phyloP scores from a whole-genome alignment of 495 filamentous ascomycete genomes.

The Monascus purpureus region DNA sequence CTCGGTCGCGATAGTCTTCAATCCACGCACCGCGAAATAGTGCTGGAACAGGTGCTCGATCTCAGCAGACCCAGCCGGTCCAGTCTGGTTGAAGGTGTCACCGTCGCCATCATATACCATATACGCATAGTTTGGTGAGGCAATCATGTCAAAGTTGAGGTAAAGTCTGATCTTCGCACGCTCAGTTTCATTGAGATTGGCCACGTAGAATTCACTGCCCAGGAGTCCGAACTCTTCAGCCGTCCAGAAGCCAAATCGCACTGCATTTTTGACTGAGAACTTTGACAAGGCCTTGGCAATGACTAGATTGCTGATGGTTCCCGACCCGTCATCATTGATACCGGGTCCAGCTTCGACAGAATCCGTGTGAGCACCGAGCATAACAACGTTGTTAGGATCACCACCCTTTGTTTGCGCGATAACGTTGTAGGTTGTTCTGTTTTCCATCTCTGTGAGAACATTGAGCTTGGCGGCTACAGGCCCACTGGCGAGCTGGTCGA shows the following conservation, averaged over 20 bases:
- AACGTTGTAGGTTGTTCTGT: constrained; percentile 47
- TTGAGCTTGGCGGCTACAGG: constrained; percentile 13
- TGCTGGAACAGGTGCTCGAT: constrained; percentile 50
- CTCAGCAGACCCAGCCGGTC: constrained; percentile 47
- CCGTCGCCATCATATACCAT: constrained; percentile 64
- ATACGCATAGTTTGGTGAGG: constrained; percentile 53
- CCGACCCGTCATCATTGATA: constrained; percentile 59
- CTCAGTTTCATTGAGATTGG: constrained; percentile 29
- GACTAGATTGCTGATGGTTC: constrained; percentile 47
- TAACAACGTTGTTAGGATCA: constrained; percentile 47
- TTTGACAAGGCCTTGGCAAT: constrained; percentile 45
- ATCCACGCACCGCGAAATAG: constrained; percentile 34
- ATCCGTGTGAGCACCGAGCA: constrained; percentile 54
- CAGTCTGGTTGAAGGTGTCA: constrained; percentile 42
- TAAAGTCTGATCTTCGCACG: constrained; percentile 47
- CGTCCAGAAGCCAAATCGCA: constrained; percentile 58
- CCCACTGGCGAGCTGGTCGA: constrained; percentile 24
- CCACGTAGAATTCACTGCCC: constrained; percentile 49
- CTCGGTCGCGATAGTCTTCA: constrained; percentile 32
- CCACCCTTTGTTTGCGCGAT: constrained; percentile 52
- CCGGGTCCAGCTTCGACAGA: constrained; percentile 49
- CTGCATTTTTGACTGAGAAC: constrained; percentile 48
- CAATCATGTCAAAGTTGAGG: constrained; percentile 73
- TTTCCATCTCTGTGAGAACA: constrained; percentile 27
- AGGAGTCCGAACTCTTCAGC: constrained; percentile 53